phyloP scores from a whole-genome alignment of 2,329 filamentous ascomycete genomes.

The Penicillium oxalicum region DNA sequence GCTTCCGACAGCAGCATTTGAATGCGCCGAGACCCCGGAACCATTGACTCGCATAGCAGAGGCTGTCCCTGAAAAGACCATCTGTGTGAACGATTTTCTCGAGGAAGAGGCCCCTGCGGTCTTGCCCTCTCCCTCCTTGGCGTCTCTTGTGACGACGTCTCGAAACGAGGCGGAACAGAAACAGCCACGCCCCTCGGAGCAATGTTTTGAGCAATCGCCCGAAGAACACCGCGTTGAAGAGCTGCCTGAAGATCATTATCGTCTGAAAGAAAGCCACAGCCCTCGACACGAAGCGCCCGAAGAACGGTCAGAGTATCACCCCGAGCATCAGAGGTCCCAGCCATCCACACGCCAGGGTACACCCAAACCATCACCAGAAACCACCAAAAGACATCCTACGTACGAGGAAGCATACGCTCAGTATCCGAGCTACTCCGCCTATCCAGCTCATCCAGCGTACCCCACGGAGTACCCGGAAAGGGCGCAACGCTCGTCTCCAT shows the following conservation, averaged over 20 bases:
- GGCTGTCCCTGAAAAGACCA: slow-evolving; percentile 3
- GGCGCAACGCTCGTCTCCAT: slow-evolving; percentile 21
- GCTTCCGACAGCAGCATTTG: slow-evolving; percentile 16
- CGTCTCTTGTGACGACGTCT: slow-evolving; percentile 6
- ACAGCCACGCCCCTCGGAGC: slow-evolving; percentile 8
- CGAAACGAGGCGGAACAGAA: slow-evolving; percentile 7
- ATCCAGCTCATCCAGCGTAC: neutral
- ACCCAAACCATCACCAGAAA: neutral
- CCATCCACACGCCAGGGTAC: neutral
- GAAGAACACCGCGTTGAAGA: slow-evolving; percentile 5
- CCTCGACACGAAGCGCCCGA: neutral
- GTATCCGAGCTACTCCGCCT: neutral
- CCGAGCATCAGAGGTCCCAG: neutral
- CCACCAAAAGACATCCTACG: neutral
- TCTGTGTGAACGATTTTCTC: slow-evolving; percentile 3
- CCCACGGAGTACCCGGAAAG: slow-evolving; percentile 10
- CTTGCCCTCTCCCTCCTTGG: neutral
- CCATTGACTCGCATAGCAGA: slow-evolving; percentile 4
- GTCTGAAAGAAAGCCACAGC: neutral
- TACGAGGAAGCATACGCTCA: neutral
- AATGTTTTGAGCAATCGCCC: slow-evolving; percentile 3
- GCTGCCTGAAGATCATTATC: neutral
- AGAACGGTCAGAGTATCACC: neutral
- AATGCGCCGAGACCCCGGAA: slow-evolving; percentile 6
- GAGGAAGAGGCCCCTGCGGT: neutral